Base-by-base conservation (phyloP, 371 early-diverging fungal genomes). In the Smittium mucronatum region DNA sequence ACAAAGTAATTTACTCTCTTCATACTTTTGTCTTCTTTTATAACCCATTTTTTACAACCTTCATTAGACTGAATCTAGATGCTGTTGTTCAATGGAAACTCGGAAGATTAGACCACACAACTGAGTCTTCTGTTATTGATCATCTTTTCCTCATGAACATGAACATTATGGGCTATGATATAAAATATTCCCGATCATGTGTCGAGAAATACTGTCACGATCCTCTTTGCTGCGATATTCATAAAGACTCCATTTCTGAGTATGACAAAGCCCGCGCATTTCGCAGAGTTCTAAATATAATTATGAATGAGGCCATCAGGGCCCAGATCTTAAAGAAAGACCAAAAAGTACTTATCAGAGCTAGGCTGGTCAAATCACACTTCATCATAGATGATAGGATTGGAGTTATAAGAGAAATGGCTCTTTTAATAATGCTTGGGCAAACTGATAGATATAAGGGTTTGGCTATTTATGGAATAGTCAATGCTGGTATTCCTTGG, bases 41-140 rank as follows among this genome's bases (percentile, higher is more conserved):
- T 47, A 47, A 47, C 47, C 47, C 21, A 11, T 47, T 59, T 59
- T 59, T 16, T 59, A 59, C 15, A 31, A 30, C 33, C 8, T 21
- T 63, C 58, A 11, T 47, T 76, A 78, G 78, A 67, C 75, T 80
- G 11, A 76, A 78, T 47, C 65, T 80, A 69, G 78, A 78, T 36
- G 80, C 75, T 1, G 78, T 80, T 26, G 74, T 78, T 28, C 80
- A 80, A 69, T 80, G 80, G 80, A 72, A 76, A 35, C 72, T 80
- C 28, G 72, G 72, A 65, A 75, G 75, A 70, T 76, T 80, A 70
- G 73, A 74, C 26, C 78, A 75, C 36, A 75, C 75, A 34, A 70
- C 73, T 69, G 64, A 61, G 32, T 69, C 69, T n/a, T 76, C 80
- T 34, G 78, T 80, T 63, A 76, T 80, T 58, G 80, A 80, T 72